A percentile compares a stretch with the other conserved stretches of the same genome.
Evolutionary conservation across 2,329 filamentous ascomycete genomes (phyloP).

Genomic region (Fusarium secorum): DNA sequence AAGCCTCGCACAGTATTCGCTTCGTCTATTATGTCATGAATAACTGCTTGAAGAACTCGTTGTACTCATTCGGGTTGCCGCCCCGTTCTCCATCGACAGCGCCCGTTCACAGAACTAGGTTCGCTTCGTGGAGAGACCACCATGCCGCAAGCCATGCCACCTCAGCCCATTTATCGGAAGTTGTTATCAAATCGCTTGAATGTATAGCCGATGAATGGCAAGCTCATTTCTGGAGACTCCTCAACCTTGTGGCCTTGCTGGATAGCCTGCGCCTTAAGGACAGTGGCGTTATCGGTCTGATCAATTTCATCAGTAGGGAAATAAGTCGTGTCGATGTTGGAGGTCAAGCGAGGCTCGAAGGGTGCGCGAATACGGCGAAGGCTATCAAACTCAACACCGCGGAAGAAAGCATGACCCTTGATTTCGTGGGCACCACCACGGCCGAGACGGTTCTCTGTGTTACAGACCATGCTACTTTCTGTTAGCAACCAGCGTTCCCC

Average conservation of each 20-base stretch:
- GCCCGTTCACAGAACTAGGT: constrained; percentile 34
- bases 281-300: constrained; percentile 90
- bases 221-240: constrained; percentile 90
- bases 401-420: constrained; percentile 95
- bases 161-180: constrained; percentile 57
- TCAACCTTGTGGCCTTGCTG: constrained; percentile 71
- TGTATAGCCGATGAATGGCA: constrained; percentile 74
- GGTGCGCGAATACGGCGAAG: constrained; percentile 92
- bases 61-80: constrained; percentile 4
- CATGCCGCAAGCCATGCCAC: neutral
- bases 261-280: constrained; percentile 83
- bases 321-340: constrained; percentile 95
- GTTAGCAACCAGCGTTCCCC: constrained; percentile 15
- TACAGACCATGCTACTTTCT: constrained; percentile 80
- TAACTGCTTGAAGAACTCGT: neutral
- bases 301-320: constrained; percentile 99
- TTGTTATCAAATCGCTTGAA: constrained; percentile 94
- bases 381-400: constrained; percentile 92
- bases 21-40: constrained; percentile 2
- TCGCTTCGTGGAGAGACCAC: neutral
- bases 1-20: constrained; percentile 4
- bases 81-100: neutral
- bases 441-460: constrained; percentile 90
- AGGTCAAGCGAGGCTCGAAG: constrained; percentile 92
- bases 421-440: constrained; percentile 88